Percentiles rank a stretch among this genome's conserved stretches.
Conservation (phyloP, 148 eudicot genomes). For the Pouteria glomerata region DNA sequence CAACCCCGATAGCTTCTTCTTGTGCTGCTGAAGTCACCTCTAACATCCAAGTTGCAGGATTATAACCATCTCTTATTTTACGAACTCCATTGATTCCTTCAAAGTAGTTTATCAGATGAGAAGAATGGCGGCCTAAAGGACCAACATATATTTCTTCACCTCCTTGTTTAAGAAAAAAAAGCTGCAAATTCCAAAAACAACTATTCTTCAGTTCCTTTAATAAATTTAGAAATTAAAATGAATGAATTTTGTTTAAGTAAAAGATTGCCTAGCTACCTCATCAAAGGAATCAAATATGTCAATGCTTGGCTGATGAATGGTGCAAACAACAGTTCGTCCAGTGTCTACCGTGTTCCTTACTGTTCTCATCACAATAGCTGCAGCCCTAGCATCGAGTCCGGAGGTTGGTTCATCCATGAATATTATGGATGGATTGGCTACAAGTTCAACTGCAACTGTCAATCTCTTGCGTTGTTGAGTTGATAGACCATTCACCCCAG, state of each 20-base stretch:
- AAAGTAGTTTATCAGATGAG: slow-evolving; percentile 55
- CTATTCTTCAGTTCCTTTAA: neutral
- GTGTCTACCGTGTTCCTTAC: slow-evolving; percentile 62
- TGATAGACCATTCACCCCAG: slow-evolving; percentile 70
- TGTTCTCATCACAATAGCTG: slow-evolving; percentile 75
- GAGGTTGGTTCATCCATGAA: slow-evolving; percentile 78
- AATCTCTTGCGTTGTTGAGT: slow-evolving; percentile 70
- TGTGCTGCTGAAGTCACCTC: slow-evolving; percentile 59
- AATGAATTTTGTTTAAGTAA: neutral
- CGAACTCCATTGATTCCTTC: slow-evolving; percentile 58
- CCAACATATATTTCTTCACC: slow-evolving; percentile 82
- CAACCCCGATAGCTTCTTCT: slow-evolving; percentile 51
- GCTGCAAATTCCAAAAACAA: slow-evolving; percentile 29
- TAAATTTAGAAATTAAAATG: neutral
- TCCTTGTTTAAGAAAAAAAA: slow-evolving; percentile 67
- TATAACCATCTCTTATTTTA: slow-evolving; percentile 52
- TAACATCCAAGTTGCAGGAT: slow-evolving; percentile 85
- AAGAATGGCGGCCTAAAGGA: slow-evolving; percentile 61
- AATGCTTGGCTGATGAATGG: slow-evolving; percentile 74
- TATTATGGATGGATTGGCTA: slow-evolving; percentile 67
- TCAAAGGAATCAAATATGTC: slow-evolving; percentile 79
- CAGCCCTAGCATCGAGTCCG: slow-evolving; percentile 75
- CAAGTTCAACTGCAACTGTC: slow-evolving; percentile 66
- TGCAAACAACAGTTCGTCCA: slow-evolving; percentile 67
- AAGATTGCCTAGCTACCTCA: slow-evolving; percentile 1